phyloP scores from a whole-genome alignment of 305 asterid species.

The Fraxinus dipetala region DNA sequence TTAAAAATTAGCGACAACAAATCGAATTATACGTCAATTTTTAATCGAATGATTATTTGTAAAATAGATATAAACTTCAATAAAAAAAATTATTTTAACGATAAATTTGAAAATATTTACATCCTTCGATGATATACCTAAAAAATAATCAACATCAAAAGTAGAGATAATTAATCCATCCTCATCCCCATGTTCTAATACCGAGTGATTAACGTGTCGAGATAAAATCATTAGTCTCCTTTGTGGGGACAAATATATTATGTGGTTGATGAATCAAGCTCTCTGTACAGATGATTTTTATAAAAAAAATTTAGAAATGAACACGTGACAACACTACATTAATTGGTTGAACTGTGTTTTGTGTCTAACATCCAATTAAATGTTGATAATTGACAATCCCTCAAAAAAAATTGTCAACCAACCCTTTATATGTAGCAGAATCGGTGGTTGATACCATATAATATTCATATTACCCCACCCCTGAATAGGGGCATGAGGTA shows the following conservation, averaged over 20 bases:
- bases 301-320: too few relatives aligned
- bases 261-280: not conserved
- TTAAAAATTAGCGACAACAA: not conserved
- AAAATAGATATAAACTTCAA: not conserved
- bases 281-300: too few relatives aligned
- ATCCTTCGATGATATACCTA: not conserved
- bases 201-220: not conserved
- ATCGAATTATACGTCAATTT: not conserved
- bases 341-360: not conserved
- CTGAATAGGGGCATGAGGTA: not conserved
- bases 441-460: not conserved
- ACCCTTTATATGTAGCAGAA: too few relatives aligned
- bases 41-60: not conserved
- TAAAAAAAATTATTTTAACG: too few relatives aligned
- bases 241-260: not conserved
- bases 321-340: too few relatives aligned
- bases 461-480: not conserved
- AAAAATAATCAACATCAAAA: not conserved
- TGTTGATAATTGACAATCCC: too few relatives aligned
- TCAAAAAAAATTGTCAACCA: too few relatives aligned
- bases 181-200: not conserved
- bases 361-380: too few relatives aligned
- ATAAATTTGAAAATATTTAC: not conserved
- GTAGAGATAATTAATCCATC: not conserved
- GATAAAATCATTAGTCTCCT: not conserved